A percentile compares a stretch with the other conserved stretches of the same genome.
These are phyloP conservation scores for Cydonia oblonga DNA, from an alignment of 331 rosid genomes.

Conservation along the genomic window DNA sequence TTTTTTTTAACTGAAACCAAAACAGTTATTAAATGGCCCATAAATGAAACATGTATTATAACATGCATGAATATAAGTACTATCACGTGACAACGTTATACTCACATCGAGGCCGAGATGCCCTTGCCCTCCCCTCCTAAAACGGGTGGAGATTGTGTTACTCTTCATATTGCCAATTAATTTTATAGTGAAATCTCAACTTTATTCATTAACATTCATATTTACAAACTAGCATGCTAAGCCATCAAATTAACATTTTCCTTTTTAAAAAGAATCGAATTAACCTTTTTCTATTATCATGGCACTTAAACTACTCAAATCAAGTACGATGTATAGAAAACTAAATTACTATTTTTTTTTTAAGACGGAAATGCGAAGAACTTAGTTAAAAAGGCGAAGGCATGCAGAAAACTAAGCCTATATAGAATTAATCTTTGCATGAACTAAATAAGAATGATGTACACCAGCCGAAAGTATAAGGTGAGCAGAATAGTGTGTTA, in stretches of 20 bases:
- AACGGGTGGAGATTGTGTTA: too few relatives aligned
- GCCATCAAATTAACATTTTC: neutral
- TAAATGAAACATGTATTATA: too few relatives aligned
- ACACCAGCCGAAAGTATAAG: conserved; percentile 16
- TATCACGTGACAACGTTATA: too few relatives aligned
- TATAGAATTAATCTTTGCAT: neutral
- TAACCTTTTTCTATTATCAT: neutral
- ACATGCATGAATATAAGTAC: neutral
- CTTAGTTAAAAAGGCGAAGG: neutral
- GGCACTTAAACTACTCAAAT: neutral
- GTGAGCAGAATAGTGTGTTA: neutral
- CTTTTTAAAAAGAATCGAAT: neutral
- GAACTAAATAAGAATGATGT: neutral
- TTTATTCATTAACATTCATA: neutral
- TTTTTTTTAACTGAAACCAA: too few relatives aligned
- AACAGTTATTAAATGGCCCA: neutral
- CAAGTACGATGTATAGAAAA: neutral
- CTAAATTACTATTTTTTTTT: neutral
- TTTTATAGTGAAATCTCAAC: too few relatives aligned
- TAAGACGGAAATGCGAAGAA: neutral
- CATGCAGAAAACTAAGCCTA: neutral
- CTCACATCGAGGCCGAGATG: neutral
- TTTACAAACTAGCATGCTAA: neutral
- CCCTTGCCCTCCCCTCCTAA: too few relatives aligned
- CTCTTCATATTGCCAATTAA: too few relatives aligned